Base-by-base conservation (phyloP, 2,329 filamentous ascomycete species). In the Trichothecium sympodiale region DNA sequence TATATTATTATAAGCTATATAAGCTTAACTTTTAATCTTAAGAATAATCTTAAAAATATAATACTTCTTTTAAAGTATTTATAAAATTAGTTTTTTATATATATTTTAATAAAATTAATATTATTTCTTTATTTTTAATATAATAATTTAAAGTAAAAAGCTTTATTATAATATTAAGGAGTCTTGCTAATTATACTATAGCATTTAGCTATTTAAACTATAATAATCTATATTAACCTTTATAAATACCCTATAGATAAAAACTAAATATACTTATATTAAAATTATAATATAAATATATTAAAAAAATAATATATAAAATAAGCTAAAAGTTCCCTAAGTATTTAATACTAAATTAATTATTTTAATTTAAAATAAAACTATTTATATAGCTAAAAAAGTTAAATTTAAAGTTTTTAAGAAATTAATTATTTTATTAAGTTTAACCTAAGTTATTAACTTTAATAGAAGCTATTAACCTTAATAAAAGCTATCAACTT, bases 231-330 rank as follows among this genome's bases (percentile, higher is more conserved):
- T 16, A 32, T 5, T 32, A 25, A 17, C 32, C 14, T 37, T 25
- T 37, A 37, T 29, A 32, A 32, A n/a, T 26, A n/a, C 12, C 26
- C 23, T 31, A 37, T 31, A n/a, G n/a, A n/a, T n/a, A 18, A 16
- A 31, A 5, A 31, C 2, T 31, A 37, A 23, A 5, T n/a, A 25
- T 16, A 23, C 20, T 25, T 25, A 25, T 31, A 31, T 17, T 37
- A 37, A 18, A 25, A 31, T 16, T 20, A 18, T 14, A n/a, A 25
- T 31, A 31, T 17, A 31, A 37, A 14, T 23, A 31, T 25, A 31
- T 31, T 23, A 35, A 23, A 29, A 29, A 17, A 17, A 3, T 27
- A 16, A 20, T 3, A 7, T 13, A 18, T 31, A 31, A 18, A 31
- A 17, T 25, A 31, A 4, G 10, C 16, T 31, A n/a, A n/a, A n/a